Evolutionary conservation across 768 basidiomycete genomes (phyloP).

Genomic region (Hygrophorus pudorinus): DNA sequence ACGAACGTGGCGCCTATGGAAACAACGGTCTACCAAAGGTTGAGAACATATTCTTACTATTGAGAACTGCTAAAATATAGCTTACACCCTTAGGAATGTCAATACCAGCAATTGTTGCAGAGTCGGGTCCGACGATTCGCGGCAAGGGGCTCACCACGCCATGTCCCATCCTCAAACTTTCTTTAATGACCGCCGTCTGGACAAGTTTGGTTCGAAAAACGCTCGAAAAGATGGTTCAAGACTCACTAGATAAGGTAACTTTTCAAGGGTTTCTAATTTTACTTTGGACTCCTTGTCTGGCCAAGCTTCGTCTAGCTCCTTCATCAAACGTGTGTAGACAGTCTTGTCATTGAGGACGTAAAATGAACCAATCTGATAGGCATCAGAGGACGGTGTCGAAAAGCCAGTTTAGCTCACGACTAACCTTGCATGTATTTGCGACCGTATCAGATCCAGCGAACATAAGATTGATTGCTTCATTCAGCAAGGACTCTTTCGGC

Average conservation of each 20-base stretch:
- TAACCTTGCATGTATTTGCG: slow-evolving; percentile 14
- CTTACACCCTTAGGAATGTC: slow-evolving; percentile 29
- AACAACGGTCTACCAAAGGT: slow-evolving; percentile 26
- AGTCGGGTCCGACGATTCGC: slow-evolving; percentile 28
- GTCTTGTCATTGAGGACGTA: slow-evolving; percentile 23
- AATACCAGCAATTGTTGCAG: slow-evolving; percentile 24
- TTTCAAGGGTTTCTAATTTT: slow-evolving; percentile 28
- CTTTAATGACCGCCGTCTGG: slow-evolving; percentile 39
- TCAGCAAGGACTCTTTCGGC: slow-evolving; percentile 21
- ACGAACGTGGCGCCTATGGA: slow-evolving; percentile 28
- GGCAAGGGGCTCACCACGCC: slow-evolving; percentile 32
- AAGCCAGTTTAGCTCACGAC: not conserved
- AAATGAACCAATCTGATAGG: slow-evolving; percentile 25
- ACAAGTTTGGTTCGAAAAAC: slow-evolving; percentile 1
- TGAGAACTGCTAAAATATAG: not conserved
- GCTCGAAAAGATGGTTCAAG: not conserved
- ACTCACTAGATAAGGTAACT: slow-evolving; percentile 38
- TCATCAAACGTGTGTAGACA: slow-evolving; percentile 19
- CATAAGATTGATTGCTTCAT: slow-evolving; percentile 26
- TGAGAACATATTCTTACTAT: not conserved
- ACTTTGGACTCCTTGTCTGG: slow-evolving; percentile 23
- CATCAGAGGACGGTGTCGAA: slow-evolving; percentile 14
- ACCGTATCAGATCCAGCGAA: slow-evolving; percentile 38
- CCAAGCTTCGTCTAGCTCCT: slow-evolving; percentile 30
- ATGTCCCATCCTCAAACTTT: slow-evolving; percentile 33